These are phyloP conservation scores for Gremmenia infestans DNA, from an alignment of 2,329 filamentous ascomycete species.

Conservation along the genomic window DNA sequence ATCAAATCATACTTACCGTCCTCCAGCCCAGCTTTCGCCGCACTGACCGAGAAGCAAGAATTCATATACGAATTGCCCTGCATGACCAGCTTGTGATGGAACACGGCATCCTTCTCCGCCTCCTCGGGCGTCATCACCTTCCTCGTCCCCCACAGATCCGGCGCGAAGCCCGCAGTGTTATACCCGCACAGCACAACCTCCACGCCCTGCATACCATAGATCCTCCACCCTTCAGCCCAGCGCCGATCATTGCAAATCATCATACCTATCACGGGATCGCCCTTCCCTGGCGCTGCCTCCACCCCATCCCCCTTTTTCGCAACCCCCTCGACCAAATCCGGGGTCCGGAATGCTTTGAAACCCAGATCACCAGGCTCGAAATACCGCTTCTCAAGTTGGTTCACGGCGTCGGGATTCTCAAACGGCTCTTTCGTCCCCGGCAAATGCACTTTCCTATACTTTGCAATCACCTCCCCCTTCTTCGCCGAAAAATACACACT, in stretches of 20 bases:
- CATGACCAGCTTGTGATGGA: slow-evolving; percentile 48
- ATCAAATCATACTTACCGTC: slow-evolving; percentile 47
- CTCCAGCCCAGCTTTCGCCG: slow-evolving; percentile 46
- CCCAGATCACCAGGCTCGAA: slow-evolving; percentile 49
- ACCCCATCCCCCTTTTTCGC: slow-evolving; percentile 31
- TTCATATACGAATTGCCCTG: slow-evolving; percentile 50
- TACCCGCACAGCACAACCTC: slow-evolving; percentile 46
- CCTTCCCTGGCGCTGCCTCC: slow-evolving; percentile 27
- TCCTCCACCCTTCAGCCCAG: slow-evolving; percentile 50
- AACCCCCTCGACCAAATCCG: slow-evolving; percentile 37
- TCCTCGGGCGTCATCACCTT: slow-evolving; percentile 39
- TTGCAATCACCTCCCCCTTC: slow-evolving; percentile 39
- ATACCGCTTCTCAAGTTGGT: slow-evolving; percentile 53
- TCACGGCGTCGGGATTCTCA: slow-evolving; percentile 41
- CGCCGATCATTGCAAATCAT: slow-evolving; percentile 52
- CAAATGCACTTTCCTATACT: slow-evolving; percentile 52
- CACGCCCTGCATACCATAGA: slow-evolving; percentile 46
- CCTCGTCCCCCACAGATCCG: slow-evolving; percentile 39
- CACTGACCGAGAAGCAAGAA: slow-evolving; percentile 44
- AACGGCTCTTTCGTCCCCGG: slow-evolving; percentile 49
- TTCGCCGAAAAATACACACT: slow-evolving; percentile 46
- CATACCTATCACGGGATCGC: slow-evolving; percentile 50
- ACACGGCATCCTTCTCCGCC: slow-evolving; percentile 43
- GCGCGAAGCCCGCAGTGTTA: slow-evolving; percentile 46
- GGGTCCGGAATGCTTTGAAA: slow-evolving; percentile 48